Evolutionary conservation across 345 rosid genomes (phyloP), one percentile per base, ranked within the genome.

Genomic region (Rhodomyrtus tomentosa): DNA sequence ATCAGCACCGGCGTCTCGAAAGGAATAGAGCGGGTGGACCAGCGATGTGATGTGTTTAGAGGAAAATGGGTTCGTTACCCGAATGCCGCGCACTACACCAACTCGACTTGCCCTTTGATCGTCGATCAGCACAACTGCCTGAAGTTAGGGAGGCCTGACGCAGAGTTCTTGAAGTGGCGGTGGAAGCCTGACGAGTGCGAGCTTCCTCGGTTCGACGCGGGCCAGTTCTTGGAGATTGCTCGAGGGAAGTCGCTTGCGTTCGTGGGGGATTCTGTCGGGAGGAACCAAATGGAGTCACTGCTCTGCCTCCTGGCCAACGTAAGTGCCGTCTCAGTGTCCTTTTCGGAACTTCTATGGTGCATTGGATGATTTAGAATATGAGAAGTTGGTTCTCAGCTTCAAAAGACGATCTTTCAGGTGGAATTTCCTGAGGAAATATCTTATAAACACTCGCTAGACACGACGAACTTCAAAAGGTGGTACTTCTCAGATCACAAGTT

Each of bases 161-260:
- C 87, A 14, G 90, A 89, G 79, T 91, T 84, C 88, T 86, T 89
- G 90, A 90, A 88, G 18, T 92, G 94, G 94, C 88, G 89, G 85
- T 91, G 94, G 94, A 85, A 90, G 82, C 93, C 93, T 5, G 74
- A 87, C 42, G 87, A 79, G n/a, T 90, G 90, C 25, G 90, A 87
- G 50, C 79, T 91, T 32, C 90, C 91, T 45, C 55, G 56, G 36
- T 89, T 91, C 80, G 81, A 89, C 36, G 85, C 88, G 25, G 82
- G 29, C 59, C 84, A 82, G 82, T 89, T 91, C 86, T 83, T 90
- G 82, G 88, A 89, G 88, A 82, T 88, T 6, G 91, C 84, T 36
- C 85, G 87, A 58, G 90, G 93, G 58, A 91, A 89, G 36, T 87
- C 90, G 1, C 49, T 88, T 56, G 89, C 89, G 5, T 91, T 91